Base-by-base conservation (phyloP, 2,329 filamentous ascomycete species). In the Phoma sp. region DNA sequence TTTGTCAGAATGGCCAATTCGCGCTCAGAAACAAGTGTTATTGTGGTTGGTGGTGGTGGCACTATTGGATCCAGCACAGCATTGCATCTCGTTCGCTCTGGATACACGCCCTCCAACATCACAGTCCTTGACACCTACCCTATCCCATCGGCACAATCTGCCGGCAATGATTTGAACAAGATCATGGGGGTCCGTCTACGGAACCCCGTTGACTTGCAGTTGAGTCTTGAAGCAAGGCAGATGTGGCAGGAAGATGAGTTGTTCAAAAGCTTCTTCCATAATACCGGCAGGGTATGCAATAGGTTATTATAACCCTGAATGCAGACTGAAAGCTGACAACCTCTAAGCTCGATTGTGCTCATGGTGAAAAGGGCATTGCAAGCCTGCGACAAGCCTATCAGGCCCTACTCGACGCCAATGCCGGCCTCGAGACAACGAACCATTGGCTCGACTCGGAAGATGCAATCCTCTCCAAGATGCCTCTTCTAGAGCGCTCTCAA, bases 141-240 rank as follows among this genome's bases (percentile, higher is more conserved):
- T 0, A 74, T 80, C 3, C 79, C 80, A 1, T 81, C 78, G 4
- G 66, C 71, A 4, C 79, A 80, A 46, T 77, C 79, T 11, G 79
- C 79, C 3, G 79, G 79, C n/a, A 80, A 80, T 66, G 80, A 82
- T 58, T 68, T 81, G 36, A 80, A 81, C 60, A 81, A 81, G 54
- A 81, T 82, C 49, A 74, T 77, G 76, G 66, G 67, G 2, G 60
- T 71, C 35, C 62, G 67, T 30, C 30, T 78, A 14, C 72, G 74
- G 69, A 79, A 66, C 52, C 75, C 71, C 62, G 77, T 77, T 35
- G 66, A 75, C 36, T 50, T 67, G 4, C 64, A 77, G 41, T 32
- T 71, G 33, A 69, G 66, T 47, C 47, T 71, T 22, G 68, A 70
- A 47, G 67, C 68, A 25, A 60, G 75, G 24, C 62, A 77, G 30